Evolutionary conservation across 2,329 filamentous ascomycete species (phyloP).

Genomic region (Cyanodermella asteris): DNA sequence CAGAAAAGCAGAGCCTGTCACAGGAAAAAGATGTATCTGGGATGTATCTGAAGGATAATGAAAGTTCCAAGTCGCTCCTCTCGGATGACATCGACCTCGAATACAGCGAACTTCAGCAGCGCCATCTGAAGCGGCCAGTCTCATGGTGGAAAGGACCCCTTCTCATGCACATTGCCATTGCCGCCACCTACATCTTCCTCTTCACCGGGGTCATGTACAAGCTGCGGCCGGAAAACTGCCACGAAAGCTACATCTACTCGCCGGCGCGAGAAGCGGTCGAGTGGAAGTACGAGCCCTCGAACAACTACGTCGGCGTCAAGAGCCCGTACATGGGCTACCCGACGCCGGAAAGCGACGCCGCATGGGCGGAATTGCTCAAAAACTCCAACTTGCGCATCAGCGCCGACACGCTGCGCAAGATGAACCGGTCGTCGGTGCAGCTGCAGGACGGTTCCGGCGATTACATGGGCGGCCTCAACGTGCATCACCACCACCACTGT

Average conservation of each 20-base stretch:
- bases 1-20: too few species aligned
- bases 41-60: too few species aligned
- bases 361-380: not conserved
- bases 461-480: not conserved
- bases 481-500: not conserved
- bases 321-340: slow-evolving; percentile 1
- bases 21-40: too few species aligned
- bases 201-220: too few species aligned
- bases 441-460: slow-evolving; percentile 1
- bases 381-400: slow-evolving; percentile 1
- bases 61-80: not conserved
- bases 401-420: not conserved
- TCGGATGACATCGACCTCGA: too few species aligned
- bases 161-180: not conserved
- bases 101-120: too few species aligned
- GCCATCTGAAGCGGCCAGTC: too few species aligned
- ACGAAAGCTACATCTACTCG: too few species aligned
- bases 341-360: slow-evolving; percentile 1
- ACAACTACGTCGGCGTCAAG: not conserved
- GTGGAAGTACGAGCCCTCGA: too few species aligned
- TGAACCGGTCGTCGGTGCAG: slow-evolving; percentile 1
- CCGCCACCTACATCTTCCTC: not conserved
- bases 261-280: too few species aligned
- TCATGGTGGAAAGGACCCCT: too few species aligned
- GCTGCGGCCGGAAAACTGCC: too few species aligned